Percentiles rank a stretch among this genome's conserved stretches.
Conservation (phyloP, 192 early-diverging fungal species). For the Coemansia sp. region DNA sequence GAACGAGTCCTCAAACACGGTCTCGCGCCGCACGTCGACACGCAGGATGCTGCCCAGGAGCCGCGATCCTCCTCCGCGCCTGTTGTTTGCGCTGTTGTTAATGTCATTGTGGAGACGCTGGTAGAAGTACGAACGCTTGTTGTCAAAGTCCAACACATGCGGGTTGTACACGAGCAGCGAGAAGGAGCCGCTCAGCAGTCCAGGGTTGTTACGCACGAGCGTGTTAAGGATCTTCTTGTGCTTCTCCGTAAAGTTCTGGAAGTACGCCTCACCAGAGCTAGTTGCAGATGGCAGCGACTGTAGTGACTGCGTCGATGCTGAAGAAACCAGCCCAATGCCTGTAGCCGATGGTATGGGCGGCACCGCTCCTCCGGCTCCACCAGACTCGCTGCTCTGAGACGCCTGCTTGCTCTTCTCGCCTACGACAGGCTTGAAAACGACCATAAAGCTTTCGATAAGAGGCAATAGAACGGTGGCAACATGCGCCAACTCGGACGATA, state of each 20-base stretch:
- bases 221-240: conserved; percentile 96
- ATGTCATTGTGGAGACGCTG: conserved; percentile 91
- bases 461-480: conserved; percentile 93
- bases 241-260: conserved; percentile 87
- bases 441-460: conserved; percentile 97
- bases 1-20: conserved; percentile 97
- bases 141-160: conserved; percentile 98
- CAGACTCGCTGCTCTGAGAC: background rate
- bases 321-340: conserved; percentile 6
- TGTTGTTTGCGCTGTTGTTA: conserved; percentile 16
- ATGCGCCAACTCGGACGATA: conserved; percentile 80
- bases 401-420: conserved; percentile 35
- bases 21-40: conserved; percentile 88
- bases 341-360: conserved; percentile 14
- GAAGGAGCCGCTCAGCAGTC: conserved; percentile 95
- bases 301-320: conserved; percentile 37
- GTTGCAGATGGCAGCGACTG: conserved; percentile 19
- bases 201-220: conserved; percentile 97
- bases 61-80: conserved; percentile 48
- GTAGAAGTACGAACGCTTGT: conserved; percentile 97
- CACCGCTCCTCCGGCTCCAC: conserved; percentile 10
- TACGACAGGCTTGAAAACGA: conserved; percentile 91
- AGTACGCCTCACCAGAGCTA: conserved; percentile 63
- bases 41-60: conserved; percentile 64
- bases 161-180: conserved; percentile 95